Evolutionary conservation across 106 monocot species (phyloP).

Genomic region (Dioscorea dumetorum): DNA sequence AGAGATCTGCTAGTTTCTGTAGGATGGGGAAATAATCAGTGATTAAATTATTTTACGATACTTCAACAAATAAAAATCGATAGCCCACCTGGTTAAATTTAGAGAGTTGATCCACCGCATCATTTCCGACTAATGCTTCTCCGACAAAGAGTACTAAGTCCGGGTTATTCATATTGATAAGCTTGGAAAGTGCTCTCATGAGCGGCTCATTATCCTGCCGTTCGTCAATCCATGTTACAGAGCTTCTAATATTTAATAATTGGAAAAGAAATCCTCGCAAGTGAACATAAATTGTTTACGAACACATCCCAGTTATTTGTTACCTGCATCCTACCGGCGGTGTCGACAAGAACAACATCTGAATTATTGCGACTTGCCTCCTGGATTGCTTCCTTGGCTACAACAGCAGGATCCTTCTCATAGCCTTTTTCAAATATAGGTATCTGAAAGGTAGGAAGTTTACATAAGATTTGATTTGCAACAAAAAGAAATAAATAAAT

Average conservation of each 20-base stretch:
- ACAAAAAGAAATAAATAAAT: too few relatives aligned
- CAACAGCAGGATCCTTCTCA: conserved; percentile 97
- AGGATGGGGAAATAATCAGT: neutral
- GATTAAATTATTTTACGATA: too few relatives aligned
- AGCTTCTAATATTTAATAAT: neutral
- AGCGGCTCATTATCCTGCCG: conserved; percentile 88
- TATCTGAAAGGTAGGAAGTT: conserved; percentile 41
- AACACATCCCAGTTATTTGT: neutral
- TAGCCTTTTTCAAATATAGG: conserved; percentile 98
- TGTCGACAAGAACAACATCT: conserved; percentile 19
- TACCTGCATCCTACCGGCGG: conserved; percentile 98
- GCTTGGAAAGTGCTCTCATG: conserved; percentile 98
- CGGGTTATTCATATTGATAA: conserved; percentile 92
- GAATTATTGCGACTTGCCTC: neutral
- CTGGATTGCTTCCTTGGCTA: conserved; percentile 59
- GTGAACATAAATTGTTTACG: too few relatives aligned
- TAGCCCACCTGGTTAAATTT: conserved; percentile 81
- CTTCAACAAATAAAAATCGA: neutral
- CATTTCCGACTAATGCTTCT: conserved; percentile 95
- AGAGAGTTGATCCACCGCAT: conserved; percentile 92
- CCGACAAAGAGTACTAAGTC: conserved; percentile 97
- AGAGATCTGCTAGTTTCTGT: conserved; percentile 93
- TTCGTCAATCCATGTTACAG: neutral
- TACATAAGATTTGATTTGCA: neutral
- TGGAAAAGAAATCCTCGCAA: too few relatives aligned